Percentiles rank a stretch among this genome's conserved stretches.
phyloP scores from a whole-genome alignment of 176 grass and related monocot species.

The Eleusine coracana region DNA sequence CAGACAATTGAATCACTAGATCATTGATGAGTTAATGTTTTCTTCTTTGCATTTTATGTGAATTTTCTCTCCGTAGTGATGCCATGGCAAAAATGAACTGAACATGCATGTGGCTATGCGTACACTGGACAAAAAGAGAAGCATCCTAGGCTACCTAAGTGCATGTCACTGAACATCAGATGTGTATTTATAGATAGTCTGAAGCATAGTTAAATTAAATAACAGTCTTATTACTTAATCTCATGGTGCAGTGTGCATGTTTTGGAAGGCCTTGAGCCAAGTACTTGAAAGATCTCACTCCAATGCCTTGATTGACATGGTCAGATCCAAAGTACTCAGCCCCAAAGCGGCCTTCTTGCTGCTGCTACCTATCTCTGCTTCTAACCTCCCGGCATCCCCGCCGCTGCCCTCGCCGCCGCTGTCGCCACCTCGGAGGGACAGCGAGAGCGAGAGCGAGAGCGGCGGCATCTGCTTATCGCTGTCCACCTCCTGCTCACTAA shows the following conservation, averaged over 20 bases:
- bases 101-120: conserved; percentile 34
- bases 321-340: conserved; percentile 99
- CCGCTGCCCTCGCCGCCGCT: not conserved
- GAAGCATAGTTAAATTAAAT: conserved; percentile 54
- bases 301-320: conserved; percentile 99
- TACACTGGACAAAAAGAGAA: conserved; percentile 1
- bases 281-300: conserved; percentile 99
- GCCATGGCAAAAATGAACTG: not conserved
- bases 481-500: conserved; percentile 45
- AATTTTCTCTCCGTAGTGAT: not conserved
- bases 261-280: conserved; percentile 82
- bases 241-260: conserved; percentile 56
- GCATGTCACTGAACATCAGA: conserved; percentile 26
- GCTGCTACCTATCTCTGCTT: conserved; percentile 54
- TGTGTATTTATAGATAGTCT: conserved; percentile 43
- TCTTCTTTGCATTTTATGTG: not conserved
- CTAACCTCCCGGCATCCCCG: conserved; percentile 40
- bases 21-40: not conserved
- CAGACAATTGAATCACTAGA: not conserved
- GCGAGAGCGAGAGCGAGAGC: conserved; percentile 67
- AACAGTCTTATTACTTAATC: conserved; percentile 64
- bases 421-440: conserved; percentile 37
- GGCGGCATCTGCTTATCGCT: conserved; percentile 38
- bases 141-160: conserved; percentile 19
- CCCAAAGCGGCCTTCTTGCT: conserved; percentile 80